Base-by-base conservation (phyloP, 805 yeast species). In the Candida boleticola region DNA sequence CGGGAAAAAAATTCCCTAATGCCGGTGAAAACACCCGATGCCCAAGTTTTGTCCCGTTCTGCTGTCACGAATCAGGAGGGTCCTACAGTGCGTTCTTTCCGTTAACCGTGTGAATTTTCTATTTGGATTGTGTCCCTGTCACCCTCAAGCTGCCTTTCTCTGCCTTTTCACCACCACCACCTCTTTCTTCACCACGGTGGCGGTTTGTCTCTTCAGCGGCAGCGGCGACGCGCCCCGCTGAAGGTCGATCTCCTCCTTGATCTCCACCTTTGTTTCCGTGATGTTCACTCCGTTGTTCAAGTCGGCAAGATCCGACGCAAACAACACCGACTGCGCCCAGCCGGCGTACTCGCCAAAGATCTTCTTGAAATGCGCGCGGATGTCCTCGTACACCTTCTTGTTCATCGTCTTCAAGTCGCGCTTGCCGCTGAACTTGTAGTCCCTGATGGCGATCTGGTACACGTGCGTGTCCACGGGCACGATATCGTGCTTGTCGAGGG, bases 391-490 rank as follows among this genome's bases (percentile, higher is more conserved):
- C 4, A 74, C 61, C 22, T 64, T 71, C 38, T 72, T 73, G 45
- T 71, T 79, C 61, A 84, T 61, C 1, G 77, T 62, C 43, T 64
- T 64, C 39, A 56, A 27, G 43, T 72, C 76, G 50, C 59, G 55
- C 52, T 70, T 61, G 34, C 64, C 68, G 46, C 68, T 76, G 50
- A 80, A 76, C 49, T 77, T 78, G 61, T 89, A 92, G 57, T 87
- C 95, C 41, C 95, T 68, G 43, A 79, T 76, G 0, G 97, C 96
- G 39, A 93, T 85, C 55, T 90, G 88, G 69, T 83, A 85, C 18
- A 93, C 95, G 57, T 93, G 99, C 0, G 97, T 95, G 60, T 93
- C 99, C 1, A 93, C 87, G 0, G 99, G 99, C 3, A 93, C 97
- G 9, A 88, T 78, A 42, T 83, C 88, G 54, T 85, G 88, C 58